A percentile compares a stretch with the other conserved stretches of the same genome.
Conservation (phyloP, 805 yeast genomes). For the Jamesozyma gamospora region DNA sequence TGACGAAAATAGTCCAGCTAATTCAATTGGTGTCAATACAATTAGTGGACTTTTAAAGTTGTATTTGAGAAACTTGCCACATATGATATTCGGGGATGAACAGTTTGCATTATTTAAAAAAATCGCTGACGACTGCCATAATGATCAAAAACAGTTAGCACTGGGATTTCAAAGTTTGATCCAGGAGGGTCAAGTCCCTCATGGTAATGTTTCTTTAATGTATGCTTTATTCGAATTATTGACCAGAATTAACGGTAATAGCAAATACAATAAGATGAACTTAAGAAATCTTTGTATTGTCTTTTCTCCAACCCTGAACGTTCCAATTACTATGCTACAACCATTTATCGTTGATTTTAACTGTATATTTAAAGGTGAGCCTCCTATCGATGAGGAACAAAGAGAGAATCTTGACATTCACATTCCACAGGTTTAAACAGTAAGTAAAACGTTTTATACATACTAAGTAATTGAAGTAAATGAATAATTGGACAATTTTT, state of each 20-base stretch:
- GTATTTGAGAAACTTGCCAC: slow-evolving; percentile 69
- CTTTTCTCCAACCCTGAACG: slow-evolving; percentile 68
- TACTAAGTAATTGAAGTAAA: too few species aligned
- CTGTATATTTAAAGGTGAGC: slow-evolving; percentile 47
- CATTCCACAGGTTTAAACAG: slow-evolving; percentile 34
- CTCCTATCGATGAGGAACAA: slow-evolving; percentile 31
- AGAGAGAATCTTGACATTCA: slow-evolving; percentile 44
- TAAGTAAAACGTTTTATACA: too few species aligned
- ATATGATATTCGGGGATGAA: slow-evolving; percentile 54
- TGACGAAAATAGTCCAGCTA: slow-evolving; percentile 13
- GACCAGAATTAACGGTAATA: slow-evolving; percentile 50
- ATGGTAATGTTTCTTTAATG: slow-evolving; percentile 48
- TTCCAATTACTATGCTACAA: slow-evolving; percentile 51
- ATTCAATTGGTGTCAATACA: slow-evolving; percentile 63
- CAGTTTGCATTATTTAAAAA: slow-evolving; percentile 32
- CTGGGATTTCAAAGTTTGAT: slow-evolving; percentile 29
- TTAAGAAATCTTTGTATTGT: slow-evolving; percentile 70
- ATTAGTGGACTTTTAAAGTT: slow-evolving; percentile 79
- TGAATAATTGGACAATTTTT: too few species aligned
- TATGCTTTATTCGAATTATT: slow-evolving; percentile 59
- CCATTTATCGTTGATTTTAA: slow-evolving; percentile 53
- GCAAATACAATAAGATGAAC: slow-evolving; percentile 71
- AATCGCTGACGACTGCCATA: slow-evolving; percentile 26
- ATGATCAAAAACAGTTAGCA: slow-evolving; percentile 24
- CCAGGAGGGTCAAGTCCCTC: slow-evolving; percentile 33